phyloP scores from a whole-genome alignment of 805 yeast genomes.

The Jamesozyma gamospora region DNA sequence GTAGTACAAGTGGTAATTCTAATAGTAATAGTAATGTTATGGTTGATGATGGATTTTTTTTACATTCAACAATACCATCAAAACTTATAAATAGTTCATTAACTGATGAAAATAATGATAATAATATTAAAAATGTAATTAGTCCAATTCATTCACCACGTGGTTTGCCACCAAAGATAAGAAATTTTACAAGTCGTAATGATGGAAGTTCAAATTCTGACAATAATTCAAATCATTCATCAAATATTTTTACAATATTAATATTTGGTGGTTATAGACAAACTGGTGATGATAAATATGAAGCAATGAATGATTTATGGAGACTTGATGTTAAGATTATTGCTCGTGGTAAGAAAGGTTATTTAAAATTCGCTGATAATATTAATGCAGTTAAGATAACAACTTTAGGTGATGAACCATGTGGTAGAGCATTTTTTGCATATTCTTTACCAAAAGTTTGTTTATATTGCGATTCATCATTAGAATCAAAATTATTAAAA shows the following conservation, averaged over 20 bases:
- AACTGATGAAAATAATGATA: background rate
- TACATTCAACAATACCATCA: background rate
- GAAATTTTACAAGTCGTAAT: background rate
- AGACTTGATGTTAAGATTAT: conserved; percentile 31
- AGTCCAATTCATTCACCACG: background rate
- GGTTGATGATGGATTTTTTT: background rate
- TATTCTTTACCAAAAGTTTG: conserved; percentile 19
- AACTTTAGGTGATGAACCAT: conserved; percentile 15
- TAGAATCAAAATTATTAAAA: conserved; percentile 12
- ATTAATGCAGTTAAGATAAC: conserved; percentile 27
- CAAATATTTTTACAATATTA: conserved; percentile 15
- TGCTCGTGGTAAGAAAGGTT: conserved; percentile 29
- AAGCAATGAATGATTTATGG: conserved; percentile 35
- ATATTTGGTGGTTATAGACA: conserved; percentile 43
- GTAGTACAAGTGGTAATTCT: background rate
- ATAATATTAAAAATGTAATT: background rate
- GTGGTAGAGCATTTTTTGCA: conserved; percentile 31
- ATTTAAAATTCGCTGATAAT: conserved; percentile 30
- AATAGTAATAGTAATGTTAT: background rate
- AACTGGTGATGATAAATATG: conserved; percentile 23
- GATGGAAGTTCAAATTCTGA: background rate
- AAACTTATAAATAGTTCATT: background rate
- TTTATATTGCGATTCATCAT: conserved; percentile 5
- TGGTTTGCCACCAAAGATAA: background rate
- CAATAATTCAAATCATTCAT: background rate